A percentile compares a stretch with the other conserved stretches of the same genome.
These are phyloP conservation scores for Oryza officinalis DNA, from an alignment of 176 grass and related monocot species.

Conservation along the genomic window DNA sequence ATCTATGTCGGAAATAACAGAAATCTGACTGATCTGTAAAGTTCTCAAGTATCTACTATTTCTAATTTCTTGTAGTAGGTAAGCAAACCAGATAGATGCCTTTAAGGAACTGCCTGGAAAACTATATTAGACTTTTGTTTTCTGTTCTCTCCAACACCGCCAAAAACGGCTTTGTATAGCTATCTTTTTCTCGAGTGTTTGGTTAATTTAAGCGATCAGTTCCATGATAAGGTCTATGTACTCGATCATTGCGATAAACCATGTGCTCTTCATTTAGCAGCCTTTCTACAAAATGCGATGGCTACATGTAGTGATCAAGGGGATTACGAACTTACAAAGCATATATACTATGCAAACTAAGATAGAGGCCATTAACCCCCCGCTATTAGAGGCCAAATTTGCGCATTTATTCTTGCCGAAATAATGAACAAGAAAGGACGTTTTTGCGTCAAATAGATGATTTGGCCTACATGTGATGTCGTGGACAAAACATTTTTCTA, in stretches of 20 bases:
- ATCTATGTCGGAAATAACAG: slow-evolving; percentile 35
- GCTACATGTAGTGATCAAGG: slow-evolving; percentile 35
- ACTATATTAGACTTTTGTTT: not conserved
- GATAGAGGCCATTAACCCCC: too few relatives aligned
- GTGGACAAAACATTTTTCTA: too few relatives aligned
- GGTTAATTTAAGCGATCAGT: slow-evolving; percentile 34
- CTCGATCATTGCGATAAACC: slow-evolving; percentile 25
- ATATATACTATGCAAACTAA: slow-evolving; percentile 5
- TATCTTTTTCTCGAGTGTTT: slow-evolving; percentile 31
- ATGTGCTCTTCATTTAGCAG: slow-evolving; percentile 23
- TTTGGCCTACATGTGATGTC: too few relatives aligned
- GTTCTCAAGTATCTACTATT: slow-evolving; percentile 15
- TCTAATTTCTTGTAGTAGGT: slow-evolving; percentile 33
- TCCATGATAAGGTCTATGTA: slow-evolving; percentile 12
- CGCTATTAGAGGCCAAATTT: too few relatives aligned
- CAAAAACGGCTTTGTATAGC: slow-evolving; percentile 28
- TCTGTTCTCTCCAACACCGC: not conserved
- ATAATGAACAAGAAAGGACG: too few relatives aligned
- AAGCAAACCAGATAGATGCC: slow-evolving; percentile 6
- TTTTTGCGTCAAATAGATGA: too few relatives aligned
- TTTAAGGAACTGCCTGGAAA: slow-evolving; percentile 15
- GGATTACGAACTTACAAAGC: slow-evolving; percentile 41
- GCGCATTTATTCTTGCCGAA: too few relatives aligned
- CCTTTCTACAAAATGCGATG: slow-evolving; percentile 21
- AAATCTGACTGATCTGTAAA: not conserved